Conservation (phyloP, 2,329 filamentous ascomycete genomes). For the Colletotrichum neosansevieriae region DNA sequence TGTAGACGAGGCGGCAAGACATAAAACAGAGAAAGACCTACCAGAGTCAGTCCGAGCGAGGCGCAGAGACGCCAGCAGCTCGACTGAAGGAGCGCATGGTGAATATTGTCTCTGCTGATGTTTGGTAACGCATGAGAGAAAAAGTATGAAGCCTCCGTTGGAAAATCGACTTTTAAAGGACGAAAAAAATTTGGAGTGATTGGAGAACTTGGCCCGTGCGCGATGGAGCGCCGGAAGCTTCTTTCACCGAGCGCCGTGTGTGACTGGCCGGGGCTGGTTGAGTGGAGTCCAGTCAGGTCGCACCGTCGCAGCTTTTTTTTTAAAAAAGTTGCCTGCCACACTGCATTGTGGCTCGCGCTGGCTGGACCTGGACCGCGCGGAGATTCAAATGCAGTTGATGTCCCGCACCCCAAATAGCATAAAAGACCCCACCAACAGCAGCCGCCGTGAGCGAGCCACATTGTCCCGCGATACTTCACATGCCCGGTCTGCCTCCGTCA, state of each 20-base stretch:
- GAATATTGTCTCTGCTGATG: constrained; percentile 29
- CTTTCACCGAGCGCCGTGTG: constrained; percentile 30
- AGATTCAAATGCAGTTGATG: constrained; percentile 37
- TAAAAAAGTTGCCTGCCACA: neutral
- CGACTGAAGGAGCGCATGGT: constrained; percentile 23
- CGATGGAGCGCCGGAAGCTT: constrained; percentile 23
- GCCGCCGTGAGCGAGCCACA: constrained; percentile 20
- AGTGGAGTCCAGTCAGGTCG: neutral
- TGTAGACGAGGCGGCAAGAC: constrained; percentile 42
- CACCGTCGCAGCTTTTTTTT: too few relatives aligned
- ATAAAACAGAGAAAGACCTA: constrained; percentile 23
- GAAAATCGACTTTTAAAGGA: constrained; percentile 28
- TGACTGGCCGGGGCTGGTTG: neutral
- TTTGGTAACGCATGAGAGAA: constrained; percentile 19
- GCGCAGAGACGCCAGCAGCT: constrained; percentile 27
- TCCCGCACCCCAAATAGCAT: constrained; percentile 34
- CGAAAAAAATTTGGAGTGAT: constrained; percentile 38
- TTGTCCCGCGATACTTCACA: constrained; percentile 29
- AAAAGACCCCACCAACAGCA: constrained; percentile 36
- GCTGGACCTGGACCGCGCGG: constrained; percentile 7
- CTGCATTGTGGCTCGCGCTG: constrained; percentile 17
- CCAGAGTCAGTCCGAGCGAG: constrained; percentile 25
- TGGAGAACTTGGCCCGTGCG: constrained; percentile 36
- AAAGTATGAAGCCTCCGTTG: neutral
- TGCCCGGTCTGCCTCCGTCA: constrained; percentile 15